phyloP scores from a whole-genome alignment of 2,329 filamentous ascomycete species.

The Zasmidium citrigriseum region DNA sequence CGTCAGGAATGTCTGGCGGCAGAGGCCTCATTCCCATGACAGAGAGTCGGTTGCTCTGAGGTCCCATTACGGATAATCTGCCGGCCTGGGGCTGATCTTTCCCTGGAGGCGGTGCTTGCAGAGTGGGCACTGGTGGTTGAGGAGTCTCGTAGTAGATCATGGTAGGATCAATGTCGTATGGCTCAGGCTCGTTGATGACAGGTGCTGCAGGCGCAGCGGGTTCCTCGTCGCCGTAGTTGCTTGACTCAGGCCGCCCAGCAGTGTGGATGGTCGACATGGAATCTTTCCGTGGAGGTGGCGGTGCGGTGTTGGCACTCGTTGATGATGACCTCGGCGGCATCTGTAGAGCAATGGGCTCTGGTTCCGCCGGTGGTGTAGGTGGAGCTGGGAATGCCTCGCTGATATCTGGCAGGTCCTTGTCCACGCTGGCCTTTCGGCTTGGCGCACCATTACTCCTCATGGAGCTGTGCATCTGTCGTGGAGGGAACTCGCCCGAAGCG shows the following conservation, averaged over 20 bases:
- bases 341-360: slow-evolving; percentile 21
- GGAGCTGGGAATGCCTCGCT: slow-evolving; percentile 16
- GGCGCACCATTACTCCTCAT: slow-evolving; percentile 9
- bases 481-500: slow-evolving; percentile 17
- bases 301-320: slow-evolving; percentile 9
- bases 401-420: slow-evolving; percentile 21
- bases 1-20: slow-evolving; percentile 80
- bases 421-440: slow-evolving; percentile 18
- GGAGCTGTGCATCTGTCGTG: slow-evolving; percentile 27
- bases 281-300: slow-evolving; percentile 28
- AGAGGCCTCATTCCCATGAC: slow-evolving; percentile 73
- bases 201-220: slow-evolving; percentile 15
- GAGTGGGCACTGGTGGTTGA: slow-evolving; percentile 4
- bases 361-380: slow-evolving; percentile 12
- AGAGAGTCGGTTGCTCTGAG: slow-evolving; percentile 46
- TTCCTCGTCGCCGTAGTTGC: slow-evolving; percentile 31
- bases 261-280: slow-evolving; percentile 20
- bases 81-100: not conserved
- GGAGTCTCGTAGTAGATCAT: slow-evolving; percentile 28
- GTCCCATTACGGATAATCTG: slow-evolving; percentile 7
- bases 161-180: slow-evolving; percentile 29
- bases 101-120: slow-evolving; percentile 8
- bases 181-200: slow-evolving; percentile 24
- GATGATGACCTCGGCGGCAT: slow-evolving; percentile 17
- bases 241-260: slow-evolving; percentile 26